Evolutionary conservation across 768 basidiomycete species (phyloP), one percentile per base, ranked within the genome.

Genomic region (Thelephora ganbajun): DNA sequence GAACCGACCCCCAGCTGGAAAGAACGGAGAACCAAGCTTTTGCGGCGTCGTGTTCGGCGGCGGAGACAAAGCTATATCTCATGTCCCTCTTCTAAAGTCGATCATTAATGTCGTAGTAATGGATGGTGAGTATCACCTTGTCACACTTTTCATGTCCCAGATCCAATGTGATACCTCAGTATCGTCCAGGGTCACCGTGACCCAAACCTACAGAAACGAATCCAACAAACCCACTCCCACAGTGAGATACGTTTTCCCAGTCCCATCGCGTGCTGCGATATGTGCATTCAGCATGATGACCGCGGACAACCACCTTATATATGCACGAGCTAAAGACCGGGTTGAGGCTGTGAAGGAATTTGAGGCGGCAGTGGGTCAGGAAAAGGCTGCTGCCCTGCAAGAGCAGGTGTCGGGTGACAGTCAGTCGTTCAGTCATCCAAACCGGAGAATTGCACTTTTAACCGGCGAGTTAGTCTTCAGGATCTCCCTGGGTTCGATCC

Each of bases 401-500:
- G 69, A 74, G 50, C 68, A 65, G 54, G 72, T 71, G 2, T 66
- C 71, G 0, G 71, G 73, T 46, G 77, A 78, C 48, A 63, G 77
- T 77, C 42, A 56, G 74, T 56, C 6, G 7, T n/a, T 23, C 23
- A 16, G 11, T 12, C 14, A 13, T 12, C 33, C 13, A 16, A 23
- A 18, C n/a, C 26, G n/a, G 35, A 19, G 26, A 9, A 30, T 9
- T 30, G 26, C 26, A 9, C 34, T 16, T 23, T 16, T 44, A 35
- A 37, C 37, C 18, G 39, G 18, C 9, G 22, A 9, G 41, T 0
- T 41, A 79, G 77, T 76, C 46, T 77, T 79, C 54, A 73, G 69
- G 0, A 73, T 79, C 34, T 79, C 77, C 2, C 54, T 79, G 3
- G 77, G 77, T 9, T 69, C 72, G 0, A 67, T 79, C 45, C 71